These are phyloP conservation scores for Vanilla planifolia DNA, from an alignment of 106 monocot species.

Conservation along the genomic window DNA sequence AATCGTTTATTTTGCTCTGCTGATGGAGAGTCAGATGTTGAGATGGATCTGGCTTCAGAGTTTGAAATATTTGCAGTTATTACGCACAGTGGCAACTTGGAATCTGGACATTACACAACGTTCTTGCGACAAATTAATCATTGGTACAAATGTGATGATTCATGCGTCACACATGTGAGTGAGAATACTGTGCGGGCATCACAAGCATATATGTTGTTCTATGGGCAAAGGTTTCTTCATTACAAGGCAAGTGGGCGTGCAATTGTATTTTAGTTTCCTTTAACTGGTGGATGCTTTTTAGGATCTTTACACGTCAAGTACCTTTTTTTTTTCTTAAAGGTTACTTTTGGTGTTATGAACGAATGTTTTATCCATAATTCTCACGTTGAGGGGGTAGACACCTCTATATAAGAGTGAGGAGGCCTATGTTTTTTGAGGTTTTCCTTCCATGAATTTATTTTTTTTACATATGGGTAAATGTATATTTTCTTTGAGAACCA, in stretches of 20 bases:
- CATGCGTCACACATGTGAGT: conserved; percentile 52
- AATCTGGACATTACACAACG: conserved; percentile 60
- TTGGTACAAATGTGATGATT: conserved; percentile 75
- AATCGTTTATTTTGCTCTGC: conserved; percentile 52
- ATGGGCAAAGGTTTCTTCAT: conserved; percentile 41
- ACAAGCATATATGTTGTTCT: conserved; percentile 59
- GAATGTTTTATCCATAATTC: background rate
- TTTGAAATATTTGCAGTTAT: conserved; percentile 70
- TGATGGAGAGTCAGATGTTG: conserved; percentile 31
- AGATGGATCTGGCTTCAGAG: conserved; percentile 33
- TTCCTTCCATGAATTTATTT: conserved; percentile 27
- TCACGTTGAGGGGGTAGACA: background rate
- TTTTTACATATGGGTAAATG: background rate
- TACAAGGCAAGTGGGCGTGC: conserved; percentile 27
- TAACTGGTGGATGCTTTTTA: background rate
- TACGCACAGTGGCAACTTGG: conserved; percentile 45
- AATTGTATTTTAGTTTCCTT: conserved; percentile 15
- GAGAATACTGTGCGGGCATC: conserved; percentile 39
- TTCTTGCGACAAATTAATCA: conserved; percentile 36
- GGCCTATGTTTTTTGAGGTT: conserved; percentile 43
- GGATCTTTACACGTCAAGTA: background rate
- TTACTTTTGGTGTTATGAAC: conserved; percentile 13
- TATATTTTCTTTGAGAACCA: background rate
- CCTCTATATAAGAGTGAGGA: conserved; percentile 22
- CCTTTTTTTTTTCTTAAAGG: background rate